Percentiles rank a stretch among this genome's conserved stretches.
Conservation (phyloP, 345 rosid species). For the Pugionium dolabratum region DNA sequence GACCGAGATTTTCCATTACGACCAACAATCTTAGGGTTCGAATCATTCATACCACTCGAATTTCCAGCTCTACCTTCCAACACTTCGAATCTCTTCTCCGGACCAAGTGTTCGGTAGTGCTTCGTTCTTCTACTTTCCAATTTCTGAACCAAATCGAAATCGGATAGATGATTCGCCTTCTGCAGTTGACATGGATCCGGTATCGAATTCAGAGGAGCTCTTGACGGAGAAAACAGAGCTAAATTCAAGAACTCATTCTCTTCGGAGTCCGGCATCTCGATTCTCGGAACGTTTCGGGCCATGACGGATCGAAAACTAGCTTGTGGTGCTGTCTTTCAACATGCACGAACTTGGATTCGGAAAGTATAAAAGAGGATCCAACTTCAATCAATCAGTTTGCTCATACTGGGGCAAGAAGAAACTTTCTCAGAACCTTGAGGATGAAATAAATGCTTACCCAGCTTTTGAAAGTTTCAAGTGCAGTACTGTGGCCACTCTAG, state of each 20-base stretch:
- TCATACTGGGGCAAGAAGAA: slow-evolving; percentile 19
- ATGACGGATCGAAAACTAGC: slow-evolving; percentile 38
- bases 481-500: background rate
- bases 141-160: slow-evolving; percentile 42
- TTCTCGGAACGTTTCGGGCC: slow-evolving; percentile 37
- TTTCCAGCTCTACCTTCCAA: slow-evolving; percentile 33
- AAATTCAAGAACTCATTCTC: slow-evolving; percentile 66
- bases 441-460: slow-evolving; percentile 16
- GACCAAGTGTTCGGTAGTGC: slow-evolving; percentile 28
- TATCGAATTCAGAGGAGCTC: slow-evolving; percentile 75
- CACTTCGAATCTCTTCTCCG: slow-evolving; percentile 39
- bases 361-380: slow-evolving; percentile 5
- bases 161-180: slow-evolving; percentile 38
- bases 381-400: slow-evolving; percentile 19
- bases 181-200: slow-evolving; percentile 72
- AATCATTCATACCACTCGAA: slow-evolving; percentile 32
- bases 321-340: slow-evolving; percentile 39
- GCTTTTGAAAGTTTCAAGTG: slow-evolving; percentile 24
- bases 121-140: slow-evolving; percentile 36
- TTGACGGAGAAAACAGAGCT: slow-evolving; percentile 56
- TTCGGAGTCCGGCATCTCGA: slow-evolving; percentile 45
- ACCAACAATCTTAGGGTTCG: slow-evolving; percentile 47
- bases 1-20: slow-evolving; percentile 55
- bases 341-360: slow-evolving; percentile 34
- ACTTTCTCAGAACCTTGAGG: slow-evolving; percentile 22